A percentile compares a stretch with the other conserved stretches of the same genome.
phyloP scores from a whole-genome alignment of 441 rosid genomes.

The Pelargonium australe region DNA sequence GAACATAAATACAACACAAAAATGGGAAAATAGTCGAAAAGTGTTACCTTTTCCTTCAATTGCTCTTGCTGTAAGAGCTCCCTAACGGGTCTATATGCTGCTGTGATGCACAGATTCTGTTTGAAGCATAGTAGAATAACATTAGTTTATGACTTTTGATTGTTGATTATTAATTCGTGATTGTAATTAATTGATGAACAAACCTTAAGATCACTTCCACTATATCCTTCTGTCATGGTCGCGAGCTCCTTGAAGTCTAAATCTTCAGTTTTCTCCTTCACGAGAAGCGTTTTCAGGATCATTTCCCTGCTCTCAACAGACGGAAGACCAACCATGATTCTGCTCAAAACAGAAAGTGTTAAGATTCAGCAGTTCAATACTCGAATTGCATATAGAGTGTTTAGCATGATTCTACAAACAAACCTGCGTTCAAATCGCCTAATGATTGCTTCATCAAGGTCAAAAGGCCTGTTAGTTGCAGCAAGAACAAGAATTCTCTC shows the following conservation, averaged over 20 bases:
- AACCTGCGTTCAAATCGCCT: conserved; percentile 97
- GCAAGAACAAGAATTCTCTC: conserved; percentile 93
- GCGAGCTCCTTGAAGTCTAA: conserved; percentile 85
- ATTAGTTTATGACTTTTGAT: conserved; percentile 6
- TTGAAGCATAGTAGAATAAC: conserved; percentile 22
- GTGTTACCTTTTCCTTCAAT: conserved; percentile 56
- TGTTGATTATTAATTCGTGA: background rate
- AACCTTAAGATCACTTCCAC: conserved; percentile 98
- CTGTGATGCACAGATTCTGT: conserved; percentile 87
- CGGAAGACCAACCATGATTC: conserved; percentile 96
- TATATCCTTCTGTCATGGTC: conserved; percentile 78
- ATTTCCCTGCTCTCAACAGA: conserved; percentile 67
- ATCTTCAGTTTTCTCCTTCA: conserved; percentile 71
- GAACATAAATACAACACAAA: background rate
- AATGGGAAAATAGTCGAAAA: background rate
- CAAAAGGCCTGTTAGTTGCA: conserved; percentile 97
- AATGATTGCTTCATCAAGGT: conserved; percentile 97
- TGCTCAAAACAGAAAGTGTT: conserved; percentile 20
- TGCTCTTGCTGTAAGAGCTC: conserved; percentile 80
- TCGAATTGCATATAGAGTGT: background rate
- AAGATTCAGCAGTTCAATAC: background rate
- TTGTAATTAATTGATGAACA: conserved; percentile 17
- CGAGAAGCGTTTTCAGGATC: conserved; percentile 73
- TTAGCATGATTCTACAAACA: background rate
- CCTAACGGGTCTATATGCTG: conserved; percentile 91